These are phyloP conservation scores for Populus hybrid DNA, from an alignment of 441 rosid species.

Conservation along the genomic window DNA sequence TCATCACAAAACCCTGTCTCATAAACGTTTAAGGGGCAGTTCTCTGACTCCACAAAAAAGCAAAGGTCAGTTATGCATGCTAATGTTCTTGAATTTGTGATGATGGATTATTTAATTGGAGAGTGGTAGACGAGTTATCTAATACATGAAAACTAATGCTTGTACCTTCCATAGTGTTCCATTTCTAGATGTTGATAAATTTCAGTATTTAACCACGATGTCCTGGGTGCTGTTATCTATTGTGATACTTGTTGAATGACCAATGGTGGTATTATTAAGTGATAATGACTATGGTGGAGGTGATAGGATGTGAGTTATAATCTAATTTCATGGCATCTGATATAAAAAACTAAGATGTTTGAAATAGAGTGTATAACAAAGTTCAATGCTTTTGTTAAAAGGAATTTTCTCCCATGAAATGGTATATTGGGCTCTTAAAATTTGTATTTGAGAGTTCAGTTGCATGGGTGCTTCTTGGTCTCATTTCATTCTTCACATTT, in stretches of 20 bases:
- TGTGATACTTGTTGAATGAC: background rate
- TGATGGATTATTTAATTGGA: background rate
- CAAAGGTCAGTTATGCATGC: constrained; percentile 41
- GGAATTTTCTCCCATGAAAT: background rate
- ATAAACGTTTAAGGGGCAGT: constrained; percentile 84
- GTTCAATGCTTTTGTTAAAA: background rate
- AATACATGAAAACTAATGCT: background rate
- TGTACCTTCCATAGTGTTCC: background rate
- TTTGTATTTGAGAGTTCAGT: background rate
- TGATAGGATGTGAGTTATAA: background rate
- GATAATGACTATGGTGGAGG: background rate
- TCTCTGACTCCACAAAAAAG: constrained; percentile 52
- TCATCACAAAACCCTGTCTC: constrained; percentile 63
- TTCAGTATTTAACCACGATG: background rate
- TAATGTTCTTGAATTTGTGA: background rate
- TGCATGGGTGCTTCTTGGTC: background rate
- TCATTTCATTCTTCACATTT: background rate
- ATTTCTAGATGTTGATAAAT: background rate
- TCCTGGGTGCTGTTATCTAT: background rate
- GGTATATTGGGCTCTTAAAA: background rate
- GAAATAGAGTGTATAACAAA: background rate
- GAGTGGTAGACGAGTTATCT: background rate
- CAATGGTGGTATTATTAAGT: background rate
- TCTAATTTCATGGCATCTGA: background rate
- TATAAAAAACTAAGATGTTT: background rate